Evolutionary conservation across 306 rosid species (phyloP).

Genomic region (Parietaria judaica): DNA sequence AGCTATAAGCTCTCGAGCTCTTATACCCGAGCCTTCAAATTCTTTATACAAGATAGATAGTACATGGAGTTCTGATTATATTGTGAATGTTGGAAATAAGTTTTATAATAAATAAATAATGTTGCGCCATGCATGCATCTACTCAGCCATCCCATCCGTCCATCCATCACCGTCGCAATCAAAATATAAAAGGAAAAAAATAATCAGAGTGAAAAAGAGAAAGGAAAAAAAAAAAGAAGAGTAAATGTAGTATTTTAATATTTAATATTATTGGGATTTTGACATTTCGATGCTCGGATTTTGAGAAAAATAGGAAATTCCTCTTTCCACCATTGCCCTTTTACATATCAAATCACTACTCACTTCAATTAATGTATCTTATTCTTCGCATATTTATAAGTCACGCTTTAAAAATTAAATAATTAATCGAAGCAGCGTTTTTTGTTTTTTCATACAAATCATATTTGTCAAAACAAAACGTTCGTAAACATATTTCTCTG

Average conservation of each 20-base stretch:
- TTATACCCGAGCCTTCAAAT: too few species aligned
- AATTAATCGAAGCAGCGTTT: too few species aligned
- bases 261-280: conserved; percentile 46
- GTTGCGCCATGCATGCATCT: conserved; percentile 32
- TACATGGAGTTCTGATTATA: too few species aligned
- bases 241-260: conserved; percentile 28
- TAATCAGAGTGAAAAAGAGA: conserved; percentile 4
- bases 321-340: background rate
- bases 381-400: too few species aligned
- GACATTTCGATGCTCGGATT: conserved; percentile 84
- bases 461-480: too few species aligned
- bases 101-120: conserved; percentile 18
- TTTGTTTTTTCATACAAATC: too few species aligned
- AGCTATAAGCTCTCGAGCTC: too few species aligned
- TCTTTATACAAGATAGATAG: too few species aligned
- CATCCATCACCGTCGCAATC: conserved; percentile 45
- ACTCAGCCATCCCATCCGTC: conserved; percentile 50
- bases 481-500: too few species aligned
- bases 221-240: background rate
- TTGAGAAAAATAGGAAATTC: conserved; percentile 35
- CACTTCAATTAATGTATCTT: too few species aligned
- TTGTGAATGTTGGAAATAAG: too few species aligned
- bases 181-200: background rate
- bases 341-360: background rate
- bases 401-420: too few species aligned